phyloP scores from a whole-genome alignment of 768 basidiomycete species.

The Suillus tomentosus region DNA sequence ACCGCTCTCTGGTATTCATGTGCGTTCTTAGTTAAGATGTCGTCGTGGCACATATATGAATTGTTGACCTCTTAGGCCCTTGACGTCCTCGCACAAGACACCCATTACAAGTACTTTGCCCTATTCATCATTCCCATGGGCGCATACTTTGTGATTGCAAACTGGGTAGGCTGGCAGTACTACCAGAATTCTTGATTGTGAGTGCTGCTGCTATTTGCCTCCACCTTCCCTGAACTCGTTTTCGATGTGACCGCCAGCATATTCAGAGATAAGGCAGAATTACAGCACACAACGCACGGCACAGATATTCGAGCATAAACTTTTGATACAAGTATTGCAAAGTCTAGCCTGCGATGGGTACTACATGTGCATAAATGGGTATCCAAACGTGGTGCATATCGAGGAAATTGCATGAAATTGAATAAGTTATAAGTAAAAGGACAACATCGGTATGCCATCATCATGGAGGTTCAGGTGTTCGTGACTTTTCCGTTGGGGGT shows the following conservation, averaged over 20 bases:
- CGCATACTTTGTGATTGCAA: slow-evolving; percentile 92
- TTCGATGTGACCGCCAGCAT: neutral
- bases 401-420: slow-evolving; percentile 8
- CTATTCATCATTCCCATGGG: slow-evolving; percentile 79
- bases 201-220: slow-evolving; percentile 6
- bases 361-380: slow-evolving; percentile 11
- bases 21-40: slow-evolving; percentile 34
- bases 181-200: slow-evolving; percentile 78
- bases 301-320: slow-evolving; percentile 14
- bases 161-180: slow-evolving; percentile 99
- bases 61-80: slow-evolving; percentile 52
- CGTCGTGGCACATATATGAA: neutral
- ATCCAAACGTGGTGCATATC: slow-evolving; percentile 11
- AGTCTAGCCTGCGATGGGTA: slow-evolving; percentile 4
- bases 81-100: slow-evolving; percentile 66
- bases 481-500: slow-evolving; percentile 45
- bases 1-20: slow-evolving; percentile 51
- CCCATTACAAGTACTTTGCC: slow-evolving; percentile 88
- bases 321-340: slow-evolving; percentile 5
- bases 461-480: slow-evolving; percentile 39
- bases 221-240: no score
- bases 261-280: neutral
- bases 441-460: neutral
- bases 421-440: slow-evolving; percentile 7
- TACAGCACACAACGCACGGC: slow-evolving; percentile 14